These are phyloP conservation scores for Paracamarosporium sp. DNA, from an alignment of 2,329 filamentous ascomycete genomes.

Conservation along the genomic window DNA sequence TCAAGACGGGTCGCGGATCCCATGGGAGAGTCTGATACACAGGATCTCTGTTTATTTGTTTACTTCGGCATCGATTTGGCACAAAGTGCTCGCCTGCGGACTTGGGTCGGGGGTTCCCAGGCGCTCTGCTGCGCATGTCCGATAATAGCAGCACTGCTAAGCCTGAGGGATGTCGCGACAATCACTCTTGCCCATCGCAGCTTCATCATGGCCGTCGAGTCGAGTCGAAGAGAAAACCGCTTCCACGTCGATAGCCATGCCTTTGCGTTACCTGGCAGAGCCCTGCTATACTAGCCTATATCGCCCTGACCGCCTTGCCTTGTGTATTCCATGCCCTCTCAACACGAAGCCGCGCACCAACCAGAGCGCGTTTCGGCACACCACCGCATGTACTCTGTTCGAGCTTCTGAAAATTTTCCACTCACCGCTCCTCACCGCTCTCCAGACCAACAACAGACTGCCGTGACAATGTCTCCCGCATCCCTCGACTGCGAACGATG, in stretches of 20 bases:
- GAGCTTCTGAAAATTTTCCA: slow-evolving; percentile 30
- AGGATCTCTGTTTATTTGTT: slow-evolving; percentile 3
- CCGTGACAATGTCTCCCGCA: slow-evolving; percentile 34
- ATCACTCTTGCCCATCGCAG: not conserved
- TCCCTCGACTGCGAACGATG: slow-evolving; percentile 38
- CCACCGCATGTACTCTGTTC: slow-evolving; percentile 15
- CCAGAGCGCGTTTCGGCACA: slow-evolving; percentile 34
- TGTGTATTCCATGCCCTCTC: slow-evolving; percentile 9
- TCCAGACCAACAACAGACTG: slow-evolving; percentile 26
- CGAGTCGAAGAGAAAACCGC: not conserved
- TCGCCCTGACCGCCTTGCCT: slow-evolving; percentile 36
- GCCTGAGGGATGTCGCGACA: not conserved
- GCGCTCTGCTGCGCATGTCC: not conserved
- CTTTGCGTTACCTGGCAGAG: slow-evolving; percentile 14
- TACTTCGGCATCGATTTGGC: not conserved
- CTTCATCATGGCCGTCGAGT: not conserved
- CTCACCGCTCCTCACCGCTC: slow-evolving; percentile 44
- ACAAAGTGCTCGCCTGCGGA: not conserved
- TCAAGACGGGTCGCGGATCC: slow-evolving; percentile 1
- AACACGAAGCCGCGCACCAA: slow-evolving; percentile 27
- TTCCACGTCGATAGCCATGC: not conserved
- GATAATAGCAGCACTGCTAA: not conserved
- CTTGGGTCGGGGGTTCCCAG: not conserved
- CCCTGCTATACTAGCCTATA: slow-evolving; percentile 17
- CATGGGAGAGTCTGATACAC: not conserved